A percentile compares a stretch with the other conserved stretches of the same genome.
Evolutionary conservation across 2,329 filamentous ascomycete species (phyloP).

Genomic region (Cercospora sp.): DNA sequence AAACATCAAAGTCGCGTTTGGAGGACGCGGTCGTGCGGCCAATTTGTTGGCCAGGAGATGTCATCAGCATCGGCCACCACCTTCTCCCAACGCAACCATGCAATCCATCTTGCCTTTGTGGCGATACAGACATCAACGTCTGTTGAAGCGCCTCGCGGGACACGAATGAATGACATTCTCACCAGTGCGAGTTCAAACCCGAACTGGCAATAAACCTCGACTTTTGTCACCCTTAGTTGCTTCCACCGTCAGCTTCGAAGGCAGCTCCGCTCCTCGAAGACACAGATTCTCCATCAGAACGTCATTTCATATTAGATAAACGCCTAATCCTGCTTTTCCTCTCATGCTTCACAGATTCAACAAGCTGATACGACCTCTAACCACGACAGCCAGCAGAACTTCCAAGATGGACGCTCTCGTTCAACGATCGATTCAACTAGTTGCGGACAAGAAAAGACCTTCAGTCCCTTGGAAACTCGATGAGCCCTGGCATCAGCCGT

Average conservation of each 20-base stretch:
- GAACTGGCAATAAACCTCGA: neutral
- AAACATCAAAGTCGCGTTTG: neutral
- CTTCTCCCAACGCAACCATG: neutral
- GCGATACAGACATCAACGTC: neutral
- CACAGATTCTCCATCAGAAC: neutral
- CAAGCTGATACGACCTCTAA: neutral
- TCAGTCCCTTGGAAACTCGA: constrained; percentile 30
- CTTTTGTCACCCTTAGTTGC: neutral
- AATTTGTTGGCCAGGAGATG: constrained; percentile 3
- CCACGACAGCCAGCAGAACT: neutral
- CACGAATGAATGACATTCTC: neutral
- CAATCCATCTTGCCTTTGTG: neutral
- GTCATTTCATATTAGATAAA: neutral
- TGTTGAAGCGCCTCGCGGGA: neutral
- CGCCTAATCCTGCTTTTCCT: neutral
- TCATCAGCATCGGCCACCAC: neutral
- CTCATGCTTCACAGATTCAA: neutral
- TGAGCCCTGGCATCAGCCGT: constrained; percentile 27
- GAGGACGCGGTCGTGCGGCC: neutral
- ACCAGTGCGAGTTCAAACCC: neutral
- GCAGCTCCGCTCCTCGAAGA: neutral
- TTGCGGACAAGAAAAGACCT: constrained; percentile 21
- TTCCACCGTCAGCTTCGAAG: neutral
- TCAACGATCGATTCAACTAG: constrained; percentile 20
- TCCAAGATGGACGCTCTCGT: constrained; percentile 24